Conservation (phyloP, 2,329 filamentous ascomycete genomes). For the Biscogniauxia mediterranea region DNA sequence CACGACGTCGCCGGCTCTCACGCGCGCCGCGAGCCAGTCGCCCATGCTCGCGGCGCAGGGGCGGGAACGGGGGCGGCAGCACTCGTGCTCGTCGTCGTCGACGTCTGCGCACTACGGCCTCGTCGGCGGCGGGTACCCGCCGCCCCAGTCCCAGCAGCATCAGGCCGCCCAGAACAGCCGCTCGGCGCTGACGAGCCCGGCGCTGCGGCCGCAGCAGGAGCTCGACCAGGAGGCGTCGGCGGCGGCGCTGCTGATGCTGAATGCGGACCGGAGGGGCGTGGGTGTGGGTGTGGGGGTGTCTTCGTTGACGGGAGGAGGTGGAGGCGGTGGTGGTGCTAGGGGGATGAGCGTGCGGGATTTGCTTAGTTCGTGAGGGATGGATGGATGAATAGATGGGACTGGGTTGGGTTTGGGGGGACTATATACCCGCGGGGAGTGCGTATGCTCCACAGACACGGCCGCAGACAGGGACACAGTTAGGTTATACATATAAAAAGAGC, state of each 20-base stretch:
- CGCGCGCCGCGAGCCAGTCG: slow-evolving; percentile 42
- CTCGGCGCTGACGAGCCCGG: slow-evolving; percentile 59
- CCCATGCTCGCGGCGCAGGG: slow-evolving; percentile 49
- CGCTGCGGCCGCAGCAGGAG: slow-evolving; percentile 54
- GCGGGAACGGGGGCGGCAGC: slow-evolving; percentile 47
- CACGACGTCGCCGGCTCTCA: slow-evolving; percentile 35
- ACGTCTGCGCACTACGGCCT: slow-evolving; percentile 43
- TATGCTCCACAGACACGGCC: no score
- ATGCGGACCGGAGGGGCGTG: slow-evolving; percentile 64
- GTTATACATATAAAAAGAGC: no score
- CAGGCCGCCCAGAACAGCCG: slow-evolving; percentile 27
- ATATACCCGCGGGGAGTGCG: no score
- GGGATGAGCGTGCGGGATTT: slow-evolving; percentile 56
- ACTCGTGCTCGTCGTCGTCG: slow-evolving; percentile 54
- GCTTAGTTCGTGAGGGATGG: slow-evolving; percentile 44
- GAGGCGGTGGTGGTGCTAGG: slow-evolving; percentile 30
- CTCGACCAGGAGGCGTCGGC: slow-evolving; percentile 78
- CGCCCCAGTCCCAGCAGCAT: no score
- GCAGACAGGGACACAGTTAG: no score
- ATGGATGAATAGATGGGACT: no score
- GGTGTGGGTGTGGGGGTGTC: slow-evolving; percentile 20
- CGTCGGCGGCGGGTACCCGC: no score
- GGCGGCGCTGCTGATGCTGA: slow-evolving; percentile 83
- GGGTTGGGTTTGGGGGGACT: no score
- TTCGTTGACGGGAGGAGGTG: background rate